These are phyloP conservation scores for Davidsoniella eucalypti DNA, from an alignment of 2,329 filamentous ascomycete species.

Conservation along the genomic window DNA sequence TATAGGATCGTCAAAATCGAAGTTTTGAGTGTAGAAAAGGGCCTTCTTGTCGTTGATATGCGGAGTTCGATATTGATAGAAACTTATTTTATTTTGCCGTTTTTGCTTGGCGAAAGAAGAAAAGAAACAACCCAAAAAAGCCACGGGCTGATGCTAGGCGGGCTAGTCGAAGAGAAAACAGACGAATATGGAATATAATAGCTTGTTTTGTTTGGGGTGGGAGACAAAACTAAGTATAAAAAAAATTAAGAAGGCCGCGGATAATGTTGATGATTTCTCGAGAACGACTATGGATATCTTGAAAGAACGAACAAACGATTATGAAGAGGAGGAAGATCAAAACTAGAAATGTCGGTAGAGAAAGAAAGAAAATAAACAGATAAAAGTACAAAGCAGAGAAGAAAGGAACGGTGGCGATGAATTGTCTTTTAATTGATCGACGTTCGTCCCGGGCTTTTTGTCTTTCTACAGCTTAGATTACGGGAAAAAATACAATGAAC, in stretches of 20 bases:
- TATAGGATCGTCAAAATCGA: too few species aligned
- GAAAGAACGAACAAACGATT: not conserved
- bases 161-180: not conserved
- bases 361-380: not conserved
- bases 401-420: slow-evolving; percentile 5
- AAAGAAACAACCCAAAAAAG: not conserved
- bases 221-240: not conserved
- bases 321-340: not conserved
- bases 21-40: not conserved
- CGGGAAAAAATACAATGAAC: too few species aligned
- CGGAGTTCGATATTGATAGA: not conserved
- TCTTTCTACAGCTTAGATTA: too few species aligned
- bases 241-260: not conserved
- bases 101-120: not conserved
- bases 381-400: not conserved
- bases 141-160: too few species aligned
- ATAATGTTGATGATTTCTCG: too few species aligned
- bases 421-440: not conserved
- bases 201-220: not conserved
- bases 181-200: not conserved
- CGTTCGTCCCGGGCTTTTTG: not conserved
- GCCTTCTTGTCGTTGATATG: not conserved
- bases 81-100: not conserved
- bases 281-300: too few species aligned
- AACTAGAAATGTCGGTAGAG: not conserved